Evolutionary conservation across 129 eudicot genomes (phyloP).

Genomic region (Artemisia annua): DNA sequence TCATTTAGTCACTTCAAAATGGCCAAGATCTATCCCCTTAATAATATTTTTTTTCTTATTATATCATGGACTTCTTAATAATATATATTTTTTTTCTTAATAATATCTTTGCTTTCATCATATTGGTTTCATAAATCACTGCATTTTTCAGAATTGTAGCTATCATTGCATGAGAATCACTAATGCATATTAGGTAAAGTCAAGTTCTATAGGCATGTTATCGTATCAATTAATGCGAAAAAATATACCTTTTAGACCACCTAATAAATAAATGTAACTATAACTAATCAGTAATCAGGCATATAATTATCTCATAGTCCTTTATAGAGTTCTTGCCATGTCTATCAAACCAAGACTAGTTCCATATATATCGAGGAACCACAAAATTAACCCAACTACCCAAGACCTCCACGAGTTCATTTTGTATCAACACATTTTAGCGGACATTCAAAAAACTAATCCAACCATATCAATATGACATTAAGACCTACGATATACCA

Average conservation of each 20-base stretch:
- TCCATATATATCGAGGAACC: no score
- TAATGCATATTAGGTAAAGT: not conserved
- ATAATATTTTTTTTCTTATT: not conserved
- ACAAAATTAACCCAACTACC: no score
- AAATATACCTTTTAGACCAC: not conserved
- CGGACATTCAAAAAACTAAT: no score
- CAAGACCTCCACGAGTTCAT: no score
- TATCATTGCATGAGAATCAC: not conserved
- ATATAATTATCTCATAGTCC: not conserved
- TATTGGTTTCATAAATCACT: not conserved
- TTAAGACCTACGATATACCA: not conserved
- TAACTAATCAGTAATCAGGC: not conserved
- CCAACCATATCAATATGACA: not conserved
- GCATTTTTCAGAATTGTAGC: no score
- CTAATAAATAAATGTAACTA: not conserved
- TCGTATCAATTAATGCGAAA: not conserved
- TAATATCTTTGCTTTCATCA: not conserved
- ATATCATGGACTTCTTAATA: not conserved
- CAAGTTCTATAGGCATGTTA: not conserved
- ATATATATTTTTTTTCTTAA: not conserved
- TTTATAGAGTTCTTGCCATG: not conserved
- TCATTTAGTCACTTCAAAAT: not conserved
- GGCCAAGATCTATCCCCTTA: no score
- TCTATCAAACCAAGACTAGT: conserved; percentile 2
- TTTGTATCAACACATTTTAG: no score